phyloP scores from a whole-genome alignment of 352 stramenopile species.

The Plasmopara muralis region DNA sequence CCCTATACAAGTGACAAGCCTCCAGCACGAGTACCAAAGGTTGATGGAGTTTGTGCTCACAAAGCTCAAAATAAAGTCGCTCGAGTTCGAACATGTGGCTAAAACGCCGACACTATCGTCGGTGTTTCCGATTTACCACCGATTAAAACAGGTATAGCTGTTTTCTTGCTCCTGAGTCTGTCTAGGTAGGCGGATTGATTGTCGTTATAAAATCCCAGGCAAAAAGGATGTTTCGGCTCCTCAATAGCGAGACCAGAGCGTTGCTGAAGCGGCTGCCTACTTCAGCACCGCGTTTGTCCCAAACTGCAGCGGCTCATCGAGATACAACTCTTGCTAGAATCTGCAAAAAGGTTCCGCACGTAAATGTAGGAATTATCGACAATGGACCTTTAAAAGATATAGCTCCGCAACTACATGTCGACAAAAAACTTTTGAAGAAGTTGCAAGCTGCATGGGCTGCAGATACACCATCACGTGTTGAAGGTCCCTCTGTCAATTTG shows the following conservation, averaged over 20 bases:
- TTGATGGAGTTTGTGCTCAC: constrained; percentile 30
- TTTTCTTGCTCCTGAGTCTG: no score
- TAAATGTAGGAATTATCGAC: constrained; percentile 7
- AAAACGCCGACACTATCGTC: constrained; percentile 29
- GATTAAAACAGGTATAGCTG: constrained; percentile 40
- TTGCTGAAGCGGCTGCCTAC: constrained; percentile 25
- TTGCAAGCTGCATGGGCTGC: constrained; percentile 17
- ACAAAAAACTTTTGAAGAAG: constrained; percentile 20
- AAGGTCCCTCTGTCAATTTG: not conserved
- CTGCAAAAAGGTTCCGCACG: constrained; percentile 17
- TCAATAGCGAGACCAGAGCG: constrained; percentile 31
- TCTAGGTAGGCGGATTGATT: not conserved
- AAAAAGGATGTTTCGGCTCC: constrained; percentile 30
- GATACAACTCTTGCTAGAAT: constrained; percentile 40
- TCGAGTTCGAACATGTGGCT: constrained; percentile 23
- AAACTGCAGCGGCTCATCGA: constrained; percentile 29
- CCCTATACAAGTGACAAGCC: constrained; percentile 25
- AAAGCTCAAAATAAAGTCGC: constrained; percentile 23
- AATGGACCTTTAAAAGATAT: constrained; percentile 8
- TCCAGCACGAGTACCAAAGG: constrained; percentile 28
- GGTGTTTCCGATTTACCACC: constrained; percentile 41
- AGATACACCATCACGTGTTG: not conserved
- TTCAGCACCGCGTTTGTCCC: constrained; percentile 12
- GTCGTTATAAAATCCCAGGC: constrained; percentile 16
- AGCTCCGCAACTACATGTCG: constrained; percentile 1